These are phyloP conservation scores for Hymenoscyphus repandus DNA, from an alignment of 2,329 filamentous ascomycete species.

Conservation along the genomic window DNA sequence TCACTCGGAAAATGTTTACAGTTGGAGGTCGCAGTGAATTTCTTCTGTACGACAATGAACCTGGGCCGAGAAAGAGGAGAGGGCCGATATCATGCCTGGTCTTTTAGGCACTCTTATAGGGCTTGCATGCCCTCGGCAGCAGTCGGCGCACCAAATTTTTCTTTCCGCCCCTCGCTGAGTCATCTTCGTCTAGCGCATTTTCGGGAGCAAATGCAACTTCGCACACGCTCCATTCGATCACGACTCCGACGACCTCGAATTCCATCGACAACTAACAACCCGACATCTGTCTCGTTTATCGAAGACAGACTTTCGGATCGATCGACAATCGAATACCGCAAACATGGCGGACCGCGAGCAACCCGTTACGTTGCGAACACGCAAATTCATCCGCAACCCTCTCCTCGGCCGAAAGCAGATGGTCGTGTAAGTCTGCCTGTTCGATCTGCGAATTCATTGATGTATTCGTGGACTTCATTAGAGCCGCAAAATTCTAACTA, in stretches of 20 bases:
- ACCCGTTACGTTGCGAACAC: constrained; percentile 84
- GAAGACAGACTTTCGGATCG: constrained; percentile 28
- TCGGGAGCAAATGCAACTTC: constrained; percentile 19
- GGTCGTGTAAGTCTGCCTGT: constrained; percentile 78
- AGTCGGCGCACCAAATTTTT: constrained; percentile 7
- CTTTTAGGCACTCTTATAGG: constrained; percentile 18
- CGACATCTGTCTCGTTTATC: constrained; percentile 29
- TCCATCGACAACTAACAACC: constrained; percentile 26
- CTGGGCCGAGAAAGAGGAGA: no score
- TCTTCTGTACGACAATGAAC: no score
- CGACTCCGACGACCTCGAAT: constrained; percentile 15
- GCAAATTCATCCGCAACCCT: constrained; percentile 99
- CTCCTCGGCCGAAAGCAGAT: constrained; percentile 99
- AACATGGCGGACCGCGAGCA: constrained; percentile 84
- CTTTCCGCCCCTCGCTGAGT: constrained; percentile 16
- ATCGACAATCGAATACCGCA: constrained; percentile 38
- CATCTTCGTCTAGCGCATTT: constrained; percentile 19
- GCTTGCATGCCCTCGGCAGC: constrained; percentile 11
- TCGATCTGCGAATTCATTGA: constrained; percentile 9
- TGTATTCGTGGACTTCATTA: neutral
- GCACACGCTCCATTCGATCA: constrained; percentile 21
- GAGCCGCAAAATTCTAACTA: constrained; percentile 14
- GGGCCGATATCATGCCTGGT: neutral
- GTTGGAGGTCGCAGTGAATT: no score
- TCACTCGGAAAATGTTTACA: no score